Conservation (phyloP, 1,284 basidiomycete genomes). For the Rhodotorula sp. region DNA sequence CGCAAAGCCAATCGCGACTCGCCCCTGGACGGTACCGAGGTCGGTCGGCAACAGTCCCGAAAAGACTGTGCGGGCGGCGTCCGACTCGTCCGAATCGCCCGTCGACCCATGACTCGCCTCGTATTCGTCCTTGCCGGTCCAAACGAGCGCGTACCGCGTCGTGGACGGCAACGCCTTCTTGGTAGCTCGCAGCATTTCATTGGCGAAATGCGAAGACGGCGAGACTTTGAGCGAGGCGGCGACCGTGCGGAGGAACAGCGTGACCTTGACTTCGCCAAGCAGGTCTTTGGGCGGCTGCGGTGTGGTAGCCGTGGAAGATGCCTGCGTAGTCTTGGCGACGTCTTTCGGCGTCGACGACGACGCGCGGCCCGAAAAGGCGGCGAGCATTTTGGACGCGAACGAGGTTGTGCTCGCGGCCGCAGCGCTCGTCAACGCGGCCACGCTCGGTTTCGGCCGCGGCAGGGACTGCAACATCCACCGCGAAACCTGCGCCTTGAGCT, state of each 20-base stretch:
- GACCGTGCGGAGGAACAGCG: conserved; percentile 75
- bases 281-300: conserved; percentile 54
- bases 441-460: conserved; percentile 22
- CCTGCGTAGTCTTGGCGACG: conserved; percentile 44
- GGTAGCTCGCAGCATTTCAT: conserved; percentile 84
- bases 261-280: conserved; percentile 59
- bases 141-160: conserved; percentile 81
- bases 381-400: conserved; percentile 70
- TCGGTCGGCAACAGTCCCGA: conserved; percentile 47
- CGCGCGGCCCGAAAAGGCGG: conserved; percentile 50
- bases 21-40: conserved; percentile 42
- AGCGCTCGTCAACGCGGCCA: conserved; percentile 7
- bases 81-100: conserved; percentile 63
- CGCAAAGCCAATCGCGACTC: conserved; percentile 50
- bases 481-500: conserved; percentile 79
- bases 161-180: conserved; percentile 87
- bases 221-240: conserved; percentile 75
- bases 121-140: conserved; percentile 84
- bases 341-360: conserved; percentile 48
- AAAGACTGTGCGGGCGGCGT: conserved; percentile 52
- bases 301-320: neutral
- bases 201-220: conserved; percentile 67
- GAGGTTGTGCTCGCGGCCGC: conserved; percentile 50
- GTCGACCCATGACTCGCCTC: conserved; percentile 52
- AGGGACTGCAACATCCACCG: conserved; percentile 65